Base-by-base conservation (phyloP, 2,329 filamentous ascomycete species). In the Phialocephala subalpina region DNA sequence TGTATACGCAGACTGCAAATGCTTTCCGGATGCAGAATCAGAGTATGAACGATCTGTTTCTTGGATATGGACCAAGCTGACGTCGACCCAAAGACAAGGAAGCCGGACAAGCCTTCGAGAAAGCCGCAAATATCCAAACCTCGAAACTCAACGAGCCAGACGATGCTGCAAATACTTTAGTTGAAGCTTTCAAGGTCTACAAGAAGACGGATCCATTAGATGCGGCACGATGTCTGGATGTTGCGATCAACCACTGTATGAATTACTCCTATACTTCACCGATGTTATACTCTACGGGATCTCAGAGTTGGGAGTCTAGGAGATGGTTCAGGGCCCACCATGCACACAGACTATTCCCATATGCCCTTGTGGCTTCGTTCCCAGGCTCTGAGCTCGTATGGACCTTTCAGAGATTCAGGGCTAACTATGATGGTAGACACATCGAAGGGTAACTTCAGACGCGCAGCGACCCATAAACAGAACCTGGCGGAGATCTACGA, bases 141-240 rank as follows among this genome's bases (percentile, higher is more conserved):
- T 86, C 89, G 71, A 90, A 94, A 74, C 86, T 98, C 59, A 97
- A 94, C 77, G 94, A 98, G 77, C 92, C 92, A 49, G 93, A 97
- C 77, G 96, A 98, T 77, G 93, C 94, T 57, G 94, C 95, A 70
- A 97, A 97, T 80, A 91, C 91, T 57, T 83, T 94, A 67, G 88
- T 91, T 75, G 94, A 98, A 78, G 96, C 96, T 60, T 98, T 94
- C 86, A 97, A 98, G 83, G 91, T 93, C 67, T 98, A 97, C 82
- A 87, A 91, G 74, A 97, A 94, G 80, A 89, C 92, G 61, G 89
- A 92, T 74, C 94, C 94, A 22, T 85, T 93, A 76, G 91, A 95
- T 74, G 95, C 94, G 18, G 92, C 91, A 52, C 85, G 92, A 68
- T 94, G 92, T 75, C 83, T 97, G 63, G 88, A 93, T 70, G 82